Evolutionary conservation across 2,329 filamentous ascomycete species (phyloP).

Genomic region (Colletotrichum filicis): DNA sequence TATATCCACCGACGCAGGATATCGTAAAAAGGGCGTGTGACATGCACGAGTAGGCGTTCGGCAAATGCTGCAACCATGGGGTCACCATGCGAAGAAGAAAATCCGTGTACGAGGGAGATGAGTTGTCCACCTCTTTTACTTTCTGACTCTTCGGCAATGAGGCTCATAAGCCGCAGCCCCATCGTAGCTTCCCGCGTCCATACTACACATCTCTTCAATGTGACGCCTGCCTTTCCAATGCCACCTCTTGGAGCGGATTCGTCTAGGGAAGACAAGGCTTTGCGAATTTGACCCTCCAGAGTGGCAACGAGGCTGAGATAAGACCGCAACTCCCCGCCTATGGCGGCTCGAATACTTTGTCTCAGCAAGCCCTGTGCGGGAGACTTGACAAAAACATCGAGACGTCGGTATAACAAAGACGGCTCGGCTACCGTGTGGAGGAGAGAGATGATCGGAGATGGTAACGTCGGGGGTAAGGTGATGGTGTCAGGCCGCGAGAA

Average conservation of each 20-base stretch:
- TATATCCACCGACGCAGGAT: conserved; percentile 98
- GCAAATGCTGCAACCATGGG: conserved; percentile 95
- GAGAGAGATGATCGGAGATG: conserved; percentile 85
- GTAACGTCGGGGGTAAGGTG: conserved; percentile 81
- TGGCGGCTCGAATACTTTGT: conserved; percentile 90
- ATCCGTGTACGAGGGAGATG: conserved; percentile 92
- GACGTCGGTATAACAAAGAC: conserved; percentile 85
- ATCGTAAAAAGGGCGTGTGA: conserved; percentile 95
- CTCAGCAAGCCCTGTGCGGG: conserved; percentile 86
- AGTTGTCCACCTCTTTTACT: conserved; percentile 88
- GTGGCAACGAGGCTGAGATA: conserved; percentile 93
- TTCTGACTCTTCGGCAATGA: conserved; percentile 92
- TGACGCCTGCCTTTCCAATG: conserved; percentile 89
- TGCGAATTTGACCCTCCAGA: conserved; percentile 89
- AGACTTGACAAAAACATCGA: conserved; percentile 85
- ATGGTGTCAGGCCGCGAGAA: conserved; percentile 78
- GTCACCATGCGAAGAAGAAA: conserved; percentile 93
- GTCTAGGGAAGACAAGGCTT: conserved; percentile 80
- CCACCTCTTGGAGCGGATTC: conserved; percentile 74
- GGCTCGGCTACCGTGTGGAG: conserved; percentile 93
- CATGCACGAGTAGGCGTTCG: conserved; percentile 84
- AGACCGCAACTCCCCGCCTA: conserved; percentile 84
- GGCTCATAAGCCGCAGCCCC: conserved; percentile 90
- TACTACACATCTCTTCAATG: conserved; percentile 92
- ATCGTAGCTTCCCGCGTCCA: conserved; percentile 98